These are phyloP conservation scores for Pelargonium fulgidum DNA, from an alignment of 441 rosid species.

Conservation along the genomic window DNA sequence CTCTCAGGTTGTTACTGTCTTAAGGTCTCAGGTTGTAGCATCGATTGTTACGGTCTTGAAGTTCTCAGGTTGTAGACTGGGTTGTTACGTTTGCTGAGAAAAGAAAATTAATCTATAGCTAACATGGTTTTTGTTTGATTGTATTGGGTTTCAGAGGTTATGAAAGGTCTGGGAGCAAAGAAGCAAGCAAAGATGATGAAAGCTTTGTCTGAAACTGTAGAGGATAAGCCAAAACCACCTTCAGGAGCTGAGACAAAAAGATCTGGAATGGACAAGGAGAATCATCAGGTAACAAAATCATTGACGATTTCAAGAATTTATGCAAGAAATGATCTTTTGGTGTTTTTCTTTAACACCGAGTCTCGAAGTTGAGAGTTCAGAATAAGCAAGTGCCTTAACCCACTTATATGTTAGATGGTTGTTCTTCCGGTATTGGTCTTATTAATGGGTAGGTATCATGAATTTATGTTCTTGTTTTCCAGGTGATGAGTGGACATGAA, in stretches of 20 bases:
- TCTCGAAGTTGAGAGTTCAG: too few species aligned
- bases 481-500: slow-evolving; percentile 39
- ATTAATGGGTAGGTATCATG: neutral
- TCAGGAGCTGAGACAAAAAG: slow-evolving; percentile 18
- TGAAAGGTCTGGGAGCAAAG: slow-evolving; percentile 65
- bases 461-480: slow-evolving; percentile 7
- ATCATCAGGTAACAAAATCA: slow-evolving; percentile 15
- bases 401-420: too few species aligned
- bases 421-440: neutral
- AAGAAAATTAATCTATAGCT: neutral
- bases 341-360: neutral
- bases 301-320: neutral
- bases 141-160: slow-evolving; percentile 48
- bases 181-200: slow-evolving; percentile 54
- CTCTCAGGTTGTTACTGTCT: too few species aligned
- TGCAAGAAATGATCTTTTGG: neutral
- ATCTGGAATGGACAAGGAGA: slow-evolving; percentile 35
- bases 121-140: neutral
- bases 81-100: too few species aligned
- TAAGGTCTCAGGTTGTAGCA: too few species aligned
- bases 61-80: too few species aligned
- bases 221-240: slow-evolving; percentile 12
- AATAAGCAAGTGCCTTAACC: too few species aligned
- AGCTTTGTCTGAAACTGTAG: slow-evolving; percentile 31
- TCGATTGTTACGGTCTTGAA: too few species aligned